Evolutionary conservation across 1,284 basidiomycete genomes (phyloP), one percentile per base, ranked within the genome.

Genomic region (Gymnopus androsaceus): DNA sequence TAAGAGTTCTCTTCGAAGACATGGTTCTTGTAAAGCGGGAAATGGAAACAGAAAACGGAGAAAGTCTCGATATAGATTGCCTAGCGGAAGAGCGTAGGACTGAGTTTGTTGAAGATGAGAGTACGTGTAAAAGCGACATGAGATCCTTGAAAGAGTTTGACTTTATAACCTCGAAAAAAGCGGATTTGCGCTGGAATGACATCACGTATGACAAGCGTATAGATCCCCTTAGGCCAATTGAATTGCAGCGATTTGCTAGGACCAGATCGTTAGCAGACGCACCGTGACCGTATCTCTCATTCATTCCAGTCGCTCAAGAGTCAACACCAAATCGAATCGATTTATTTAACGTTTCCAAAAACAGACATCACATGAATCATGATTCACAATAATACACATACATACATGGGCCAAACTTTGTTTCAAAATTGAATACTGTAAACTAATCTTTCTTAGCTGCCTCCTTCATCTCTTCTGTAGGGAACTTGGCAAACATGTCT

Each of bases 401-500:
- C 21, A n/a, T n/a, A n/a, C 23, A 19, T n/a, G n/a, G n/a, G n/a
- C n/a, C n/a, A n/a, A n/a, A n/a, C n/a, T n/a, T n/a, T n/a, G n/a
- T n/a, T n/a, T n/a, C n/a, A n/a, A n/a, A n/a, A n/a, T n/a, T n/a
- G n/a, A n/a, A n/a, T n/a, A n/a, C n/a, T n/a, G n/a, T n/a, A n/a
- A n/a, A n/a, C n/a, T 28, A 38, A 23, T 55, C 41, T 33, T 54
- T 25, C 21, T 53, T 23, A 19, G 50, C 56, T 6, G 27, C 44
- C 31, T 72, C 66, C 58, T 78, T 75, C 78, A 81, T 81, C 66
- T 84, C 80, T 37, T 79, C 75, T 1, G 77, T 79, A 0, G 83
- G 84, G 72, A 84, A 86, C 44, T 72, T 72, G 0, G 77, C 61
- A 64, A 87, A 87, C 52, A 70, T 64, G 60, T 87, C 86, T 62